These are phyloP conservation scores for Suillus subalutaceus DNA, from an alignment of 768 basidiomycete species.

Conservation along the genomic window DNA sequence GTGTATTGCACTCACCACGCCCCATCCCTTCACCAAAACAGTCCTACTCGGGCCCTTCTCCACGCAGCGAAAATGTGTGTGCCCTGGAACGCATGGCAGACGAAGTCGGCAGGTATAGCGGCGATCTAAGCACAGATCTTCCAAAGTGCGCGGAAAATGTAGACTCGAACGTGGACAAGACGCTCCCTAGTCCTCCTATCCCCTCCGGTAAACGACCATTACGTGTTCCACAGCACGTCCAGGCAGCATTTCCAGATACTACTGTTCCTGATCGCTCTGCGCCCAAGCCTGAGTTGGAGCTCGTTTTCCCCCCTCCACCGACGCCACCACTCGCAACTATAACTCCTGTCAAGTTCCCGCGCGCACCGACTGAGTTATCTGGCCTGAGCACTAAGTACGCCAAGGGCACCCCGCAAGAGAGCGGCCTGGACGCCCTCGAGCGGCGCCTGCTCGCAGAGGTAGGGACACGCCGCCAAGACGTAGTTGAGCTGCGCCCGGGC, in stretches of 20 bases:
- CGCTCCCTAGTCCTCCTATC: slow-evolving; percentile 60
- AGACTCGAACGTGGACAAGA: slow-evolving; percentile 50
- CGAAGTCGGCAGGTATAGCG: slow-evolving; percentile 41
- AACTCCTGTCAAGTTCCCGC: slow-evolving; percentile 36
- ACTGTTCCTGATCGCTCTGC: slow-evolving; percentile 13
- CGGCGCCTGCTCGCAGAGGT: slow-evolving; percentile 69
- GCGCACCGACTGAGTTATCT: slow-evolving; percentile 32
- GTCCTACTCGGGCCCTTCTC: slow-evolving; percentile 37
- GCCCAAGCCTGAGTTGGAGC: slow-evolving; percentile 19
- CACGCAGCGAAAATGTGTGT: slow-evolving; percentile 53
- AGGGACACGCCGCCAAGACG: slow-evolving; percentile 58
- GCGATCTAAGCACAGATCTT: slow-evolving; percentile 31
- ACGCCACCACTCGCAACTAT: slow-evolving; percentile 55
- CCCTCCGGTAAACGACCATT: slow-evolving; percentile 43
- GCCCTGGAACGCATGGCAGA: slow-evolving; percentile 76
- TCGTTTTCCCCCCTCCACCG: slow-evolving; percentile 38
- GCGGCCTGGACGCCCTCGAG: slow-evolving; percentile 76
- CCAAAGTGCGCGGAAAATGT: slow-evolving; percentile 25
- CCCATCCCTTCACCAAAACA: slow-evolving; percentile 70
- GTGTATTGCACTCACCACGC: slow-evolving; percentile 62
- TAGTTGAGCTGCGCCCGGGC: slow-evolving; percentile 32
- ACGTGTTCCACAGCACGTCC: slow-evolving; percentile 28
- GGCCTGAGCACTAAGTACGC: slow-evolving; percentile 27
- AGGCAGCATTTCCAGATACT: slow-evolving; percentile 33
- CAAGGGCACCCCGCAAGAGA: slow-evolving; percentile 38